These are phyloP conservation scores for Puccinia coronata DNA, from an alignment of 1,284 basidiomycete species.

Conservation along the genomic window DNA sequence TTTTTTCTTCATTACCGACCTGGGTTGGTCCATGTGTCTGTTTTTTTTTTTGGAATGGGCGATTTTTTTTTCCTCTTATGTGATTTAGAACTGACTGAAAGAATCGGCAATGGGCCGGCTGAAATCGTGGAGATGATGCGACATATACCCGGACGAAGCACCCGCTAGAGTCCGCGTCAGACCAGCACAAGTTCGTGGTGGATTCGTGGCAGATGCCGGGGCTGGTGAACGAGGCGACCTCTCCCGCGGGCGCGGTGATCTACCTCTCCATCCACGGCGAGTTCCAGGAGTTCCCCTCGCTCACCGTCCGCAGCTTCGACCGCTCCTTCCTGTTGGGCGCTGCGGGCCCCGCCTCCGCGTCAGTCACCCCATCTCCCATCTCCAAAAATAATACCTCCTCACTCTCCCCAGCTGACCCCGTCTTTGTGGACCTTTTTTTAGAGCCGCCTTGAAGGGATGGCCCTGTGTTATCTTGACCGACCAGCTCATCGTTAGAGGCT, in stretches of 20 bases:
- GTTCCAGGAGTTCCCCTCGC: conserved; percentile 77
- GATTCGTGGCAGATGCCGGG: conserved; percentile 70
- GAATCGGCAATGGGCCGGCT: conserved; percentile 40
- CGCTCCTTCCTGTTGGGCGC: conserved; percentile 84
- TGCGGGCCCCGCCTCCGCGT: conserved; percentile 76
- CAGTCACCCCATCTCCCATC: conserved; percentile 57
- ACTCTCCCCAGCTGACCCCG: no score
- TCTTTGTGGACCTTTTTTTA: conserved; percentile 56
- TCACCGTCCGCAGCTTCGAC: conserved; percentile 86
- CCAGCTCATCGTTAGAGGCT: conserved; percentile 76
- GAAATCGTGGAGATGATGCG: conserved; percentile 29
- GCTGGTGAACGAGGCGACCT: conserved; percentile 50
- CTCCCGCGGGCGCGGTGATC: conserved; percentile 64
- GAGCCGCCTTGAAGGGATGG: conserved; percentile 81
- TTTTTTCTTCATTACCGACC: no score
- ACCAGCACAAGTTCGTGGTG: conserved; percentile 71
- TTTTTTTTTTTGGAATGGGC: neutral
- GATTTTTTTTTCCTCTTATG: no score
- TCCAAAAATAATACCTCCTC: no score
- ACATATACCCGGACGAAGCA: conserved; percentile 75
- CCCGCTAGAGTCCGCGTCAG: conserved; percentile 67
- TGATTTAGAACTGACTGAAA: conserved; percentile 19
- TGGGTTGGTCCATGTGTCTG: no score
- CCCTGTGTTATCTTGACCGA: conserved; percentile 86
- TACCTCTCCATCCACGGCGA: conserved; percentile 87